Base-by-base conservation (phyloP, 495 filamentous ascomycete species). In the Aspergillus mulundensis region DNA sequence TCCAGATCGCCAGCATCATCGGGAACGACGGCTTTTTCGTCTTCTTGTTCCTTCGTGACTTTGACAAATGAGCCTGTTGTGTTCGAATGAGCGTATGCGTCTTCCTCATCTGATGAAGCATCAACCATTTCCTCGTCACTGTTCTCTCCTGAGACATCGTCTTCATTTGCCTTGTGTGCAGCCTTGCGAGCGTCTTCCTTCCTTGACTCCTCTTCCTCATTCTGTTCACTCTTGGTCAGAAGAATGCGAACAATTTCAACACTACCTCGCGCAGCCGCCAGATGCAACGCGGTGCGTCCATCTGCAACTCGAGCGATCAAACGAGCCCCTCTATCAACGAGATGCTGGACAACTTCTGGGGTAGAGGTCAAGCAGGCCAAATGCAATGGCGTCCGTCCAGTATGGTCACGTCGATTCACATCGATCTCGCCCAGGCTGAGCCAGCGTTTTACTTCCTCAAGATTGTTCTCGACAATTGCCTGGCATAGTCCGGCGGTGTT, bases 361-460 rank as follows among this genome's bases (percentile, higher is more conserved):
- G 81, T 84, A 0, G 85, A 87, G 19, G 71, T 76, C 65, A 86
- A 83, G 54, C 77, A 79, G 8, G 89, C 89, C 12, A 95, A 73
- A 54, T 93, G 90, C 11, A 93, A 73, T 5, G 90, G 90, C 4
- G 88, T 88, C 19, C 90, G 75, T 10, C 90, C 90, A n/a, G 87
- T 90, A 60, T 87, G 86, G 60, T 95, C 89, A 12, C 90, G 74
- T 15, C 70, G 70, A 59, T 91, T 82, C 1, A 83, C 75, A 62
- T 88, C 78, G 11, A 78, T 80, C 32, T 8, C 18, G 53, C 87
- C 83, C 59, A 85, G 78, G 1, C 70, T 62, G 28, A 88, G 81
- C 84, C 86, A 91, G 38, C 80, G 77, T 54, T 82, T 62, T n/a
- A 93, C 87, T 49, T 80, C 73, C 23, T 84, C 78, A 5, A 85